Evolutionary conservation across 2,329 filamentous ascomycete species (phyloP).

Genomic region (Sarocladium kiliense): DNA sequence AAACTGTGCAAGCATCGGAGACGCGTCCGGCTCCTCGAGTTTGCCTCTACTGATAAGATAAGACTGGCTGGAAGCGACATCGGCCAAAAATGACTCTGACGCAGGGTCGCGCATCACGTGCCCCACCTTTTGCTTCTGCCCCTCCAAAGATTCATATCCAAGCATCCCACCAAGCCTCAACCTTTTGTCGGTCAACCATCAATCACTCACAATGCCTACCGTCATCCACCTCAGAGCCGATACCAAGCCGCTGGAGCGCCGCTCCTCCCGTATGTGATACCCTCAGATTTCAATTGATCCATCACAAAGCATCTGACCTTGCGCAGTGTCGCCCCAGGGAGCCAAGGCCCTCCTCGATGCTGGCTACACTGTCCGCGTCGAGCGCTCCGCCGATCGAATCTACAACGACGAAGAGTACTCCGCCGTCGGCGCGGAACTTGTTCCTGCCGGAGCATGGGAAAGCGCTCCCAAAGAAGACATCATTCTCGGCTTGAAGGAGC

Average conservation of each 20-base stretch:
- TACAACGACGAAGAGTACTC: slow-evolving; percentile 56
- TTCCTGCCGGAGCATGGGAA: slow-evolving; percentile 63
- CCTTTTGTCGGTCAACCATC: neutral
- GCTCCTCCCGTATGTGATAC: slow-evolving; percentile 10
- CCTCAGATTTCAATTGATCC: neutral
- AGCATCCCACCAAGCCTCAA: neutral
- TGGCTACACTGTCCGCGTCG: slow-evolving; percentile 63
- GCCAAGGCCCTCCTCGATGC: slow-evolving; percentile 52
- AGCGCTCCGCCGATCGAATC: slow-evolving; percentile 60
- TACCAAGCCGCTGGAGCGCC: slow-evolving; percentile 14
- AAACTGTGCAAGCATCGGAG: too few relatives aligned
- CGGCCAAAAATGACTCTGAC: neutral
- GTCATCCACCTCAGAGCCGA: slow-evolving; percentile 13
- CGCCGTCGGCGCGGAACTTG: slow-evolving; percentile 57
- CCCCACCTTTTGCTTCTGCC: neutral
- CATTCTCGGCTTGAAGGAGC: slow-evolving; percentile 71
- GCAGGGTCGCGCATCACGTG: neutral
- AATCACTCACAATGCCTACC: slow-evolving; percentile 11
- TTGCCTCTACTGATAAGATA: too few relatives aligned
- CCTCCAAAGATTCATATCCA: neutral
- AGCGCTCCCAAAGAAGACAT: slow-evolving; percentile 63
- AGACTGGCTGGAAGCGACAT: neutral
- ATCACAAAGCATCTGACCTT: neutral
- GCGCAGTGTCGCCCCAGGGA: slow-evolving; percentile 17
- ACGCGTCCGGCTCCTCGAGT: too few relatives aligned